Evolutionary conservation across 2,329 filamentous ascomycete genomes (phyloP).

Genomic region (Neopestalotiopsis clavispora): DNA sequence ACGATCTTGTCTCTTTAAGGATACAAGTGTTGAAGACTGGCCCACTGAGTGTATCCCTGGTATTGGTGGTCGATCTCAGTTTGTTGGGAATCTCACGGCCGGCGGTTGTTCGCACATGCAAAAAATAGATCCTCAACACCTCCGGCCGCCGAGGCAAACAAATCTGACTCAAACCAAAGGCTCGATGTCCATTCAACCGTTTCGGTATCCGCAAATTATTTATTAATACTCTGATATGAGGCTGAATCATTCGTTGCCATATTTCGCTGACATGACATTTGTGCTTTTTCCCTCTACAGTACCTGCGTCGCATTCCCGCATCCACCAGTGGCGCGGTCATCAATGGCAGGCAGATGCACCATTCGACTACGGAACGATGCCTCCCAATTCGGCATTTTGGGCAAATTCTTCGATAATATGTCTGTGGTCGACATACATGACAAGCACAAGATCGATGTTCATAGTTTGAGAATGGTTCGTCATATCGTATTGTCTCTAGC

Average conservation of each 20-base stretch:
- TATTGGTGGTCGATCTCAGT: neutral
- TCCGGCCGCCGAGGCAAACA: constrained; percentile 10
- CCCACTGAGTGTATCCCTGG: neutral
- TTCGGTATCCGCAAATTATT: neutral
- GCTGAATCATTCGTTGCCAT: too few species aligned
- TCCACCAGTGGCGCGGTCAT: too few species aligned
- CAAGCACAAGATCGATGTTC: neutral
- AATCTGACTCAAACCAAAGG: neutral
- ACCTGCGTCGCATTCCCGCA: too few species aligned
- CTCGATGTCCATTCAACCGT: neutral
- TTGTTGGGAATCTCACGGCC: constrained; percentile 16
- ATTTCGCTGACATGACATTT: too few species aligned
- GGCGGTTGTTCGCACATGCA: constrained; percentile 9
- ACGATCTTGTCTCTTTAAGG: neutral
- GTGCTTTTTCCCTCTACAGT: too few species aligned
- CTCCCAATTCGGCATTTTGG: neutral
- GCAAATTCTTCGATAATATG: neutral
- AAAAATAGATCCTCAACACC: constrained; percentile 13
- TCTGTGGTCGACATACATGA: neutral
- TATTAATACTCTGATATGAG: neutral
- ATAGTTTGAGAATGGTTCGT: constrained; percentile 5
- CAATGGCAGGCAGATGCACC: too few species aligned
- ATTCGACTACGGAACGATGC: too few species aligned
- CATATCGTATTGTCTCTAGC: constrained; percentile 14
- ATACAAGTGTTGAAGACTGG: neutral